These are phyloP conservation scores for Monascus ruber DNA, from an alignment of 2,329 filamentous ascomycete genomes.

Conservation along the genomic window DNA sequence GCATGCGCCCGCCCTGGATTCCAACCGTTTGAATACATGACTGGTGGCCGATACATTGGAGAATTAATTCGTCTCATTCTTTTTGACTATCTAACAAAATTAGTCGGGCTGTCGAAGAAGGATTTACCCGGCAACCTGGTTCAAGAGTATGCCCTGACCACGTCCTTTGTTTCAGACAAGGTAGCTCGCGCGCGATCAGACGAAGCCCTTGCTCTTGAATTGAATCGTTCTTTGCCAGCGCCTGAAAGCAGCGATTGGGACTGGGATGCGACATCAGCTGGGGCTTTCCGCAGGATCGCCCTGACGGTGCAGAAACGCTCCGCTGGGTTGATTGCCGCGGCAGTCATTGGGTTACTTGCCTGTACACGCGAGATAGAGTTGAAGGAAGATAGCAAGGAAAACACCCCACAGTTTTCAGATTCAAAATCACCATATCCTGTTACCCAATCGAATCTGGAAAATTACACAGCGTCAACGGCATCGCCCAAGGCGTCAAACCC, in stretches of 20 bases:
- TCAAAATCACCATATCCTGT: conserved; percentile 3
- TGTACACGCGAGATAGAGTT: conserved; percentile 55
- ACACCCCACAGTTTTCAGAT: conserved; percentile 18
- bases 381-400: conserved; percentile 27
- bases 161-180: conserved; percentile 61
- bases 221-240: conserved; percentile 43
- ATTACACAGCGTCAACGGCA: not conserved
- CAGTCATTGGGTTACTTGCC: conserved; percentile 57
- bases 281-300: conserved; percentile 54
- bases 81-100: conserved; percentile 48
- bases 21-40: conserved; percentile 78
- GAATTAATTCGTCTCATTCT: conserved; percentile 64
- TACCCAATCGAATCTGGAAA: not conserved
- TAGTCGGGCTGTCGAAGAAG: conserved; percentile 27
- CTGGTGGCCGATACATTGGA: conserved; percentile 64
- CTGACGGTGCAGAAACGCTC: conserved; percentile 61
- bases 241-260: conserved; percentile 38
- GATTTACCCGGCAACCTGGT: conserved; percentile 45
- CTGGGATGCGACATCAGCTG: conserved; percentile 53
- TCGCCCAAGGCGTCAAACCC: not conserved
- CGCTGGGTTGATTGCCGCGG: conserved; percentile 62
- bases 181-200: conserved; percentile 44
- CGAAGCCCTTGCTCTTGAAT: conserved; percentile 36
- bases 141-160: conserved; percentile 53
- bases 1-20: conserved; percentile 62